Base-by-base conservation (phyloP, 2,329 filamentous ascomycete genomes). In the Pseudocercospora musae region DNA sequence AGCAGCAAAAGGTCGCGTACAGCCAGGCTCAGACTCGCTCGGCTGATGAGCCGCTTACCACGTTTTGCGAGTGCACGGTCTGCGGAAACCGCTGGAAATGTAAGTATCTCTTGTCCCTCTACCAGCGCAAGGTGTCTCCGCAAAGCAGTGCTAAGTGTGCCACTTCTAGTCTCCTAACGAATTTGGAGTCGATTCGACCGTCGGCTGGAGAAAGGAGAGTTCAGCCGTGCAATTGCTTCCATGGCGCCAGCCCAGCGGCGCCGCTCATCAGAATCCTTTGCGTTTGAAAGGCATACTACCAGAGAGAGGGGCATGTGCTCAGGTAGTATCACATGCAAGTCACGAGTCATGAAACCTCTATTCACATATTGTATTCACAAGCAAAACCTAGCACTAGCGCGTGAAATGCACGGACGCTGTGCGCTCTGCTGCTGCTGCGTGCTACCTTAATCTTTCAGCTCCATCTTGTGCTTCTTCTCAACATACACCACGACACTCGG, bases 11-110 rank as follows among this genome's bases (percentile, higher is more conserved):
- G 82, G 95, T 98, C 74, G 92, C 89, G 78, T 99, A 99, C 79
- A 92, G 87, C 54, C 95, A 99, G 80, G 95, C 95, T 4, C 95
- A 99, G 82, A 99, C 95, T 15, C 85, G 95, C 68, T 90, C 87
- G 80, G 95, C 95, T 68, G 95, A 99, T 85, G 95, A 98, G 80
- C 94, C 94, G 68, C 83, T 84, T 80, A 84, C 82, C 50, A 84
- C 82, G 0, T 84, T 84, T 70, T 84, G 81, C 73, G 80, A 82
- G 74, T 84, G 81, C 72, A 80, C 78, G 67, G 77, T 79, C 63
- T 83, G 81, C 64, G 81, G 80, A 4, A 77, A 82, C 66, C 73
- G 79, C 61, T 83, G 81, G 81, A 83, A 83, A 71, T 79, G 67
- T 69, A 60, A 67, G 67, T 64, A 1, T 9, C 7, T 4, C 13